These are phyloP conservation scores for Tilletia horrida DNA, from an alignment of 1,284 basidiomycete species.

Conservation along the genomic window DNA sequence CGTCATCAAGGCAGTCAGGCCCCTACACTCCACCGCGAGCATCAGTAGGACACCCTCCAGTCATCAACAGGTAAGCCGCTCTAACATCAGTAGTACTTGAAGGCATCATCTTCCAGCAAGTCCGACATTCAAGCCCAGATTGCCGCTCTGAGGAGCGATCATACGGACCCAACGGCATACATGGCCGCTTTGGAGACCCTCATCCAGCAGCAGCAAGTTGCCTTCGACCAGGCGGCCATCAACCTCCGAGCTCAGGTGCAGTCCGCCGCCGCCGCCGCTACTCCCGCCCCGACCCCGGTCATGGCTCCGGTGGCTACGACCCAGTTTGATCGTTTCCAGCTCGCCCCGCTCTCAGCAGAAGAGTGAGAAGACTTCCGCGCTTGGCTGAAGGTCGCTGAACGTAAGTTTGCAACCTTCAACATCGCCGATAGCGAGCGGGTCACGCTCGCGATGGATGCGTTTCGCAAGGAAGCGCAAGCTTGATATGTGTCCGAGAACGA, in stretches of 20 bases:
- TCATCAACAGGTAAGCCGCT: background rate
- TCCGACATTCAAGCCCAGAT: too few species aligned
- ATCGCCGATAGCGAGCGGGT: background rate
- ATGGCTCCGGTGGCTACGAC: background rate
- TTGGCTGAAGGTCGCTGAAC: background rate
- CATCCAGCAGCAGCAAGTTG: too few species aligned
- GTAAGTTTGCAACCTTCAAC: background rate
- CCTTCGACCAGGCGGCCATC: background rate
- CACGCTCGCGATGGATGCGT: background rate
- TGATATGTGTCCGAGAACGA: background rate
- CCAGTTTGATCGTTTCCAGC: constrained; percentile 5
- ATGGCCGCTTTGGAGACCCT: too few species aligned
- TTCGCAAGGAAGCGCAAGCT: constrained; percentile 2
- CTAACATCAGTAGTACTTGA: background rate
- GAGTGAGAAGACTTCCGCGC: background rate
- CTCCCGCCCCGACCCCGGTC: background rate
- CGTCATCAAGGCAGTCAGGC: background rate
- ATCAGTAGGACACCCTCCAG: background rate
- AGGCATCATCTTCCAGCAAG: background rate
- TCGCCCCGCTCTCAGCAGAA: background rate
- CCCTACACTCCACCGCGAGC: constrained; percentile 9
- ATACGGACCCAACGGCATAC: too few species aligned
- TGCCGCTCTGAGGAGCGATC: too few species aligned
- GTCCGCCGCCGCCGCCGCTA: background rate
- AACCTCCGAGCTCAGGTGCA: background rate